A percentile compares a stretch with the other conserved stretches of the same genome.
phyloP scores from a whole-genome alignment of 257 asterid genomes.

The Nicotiana attenuata region DNA sequence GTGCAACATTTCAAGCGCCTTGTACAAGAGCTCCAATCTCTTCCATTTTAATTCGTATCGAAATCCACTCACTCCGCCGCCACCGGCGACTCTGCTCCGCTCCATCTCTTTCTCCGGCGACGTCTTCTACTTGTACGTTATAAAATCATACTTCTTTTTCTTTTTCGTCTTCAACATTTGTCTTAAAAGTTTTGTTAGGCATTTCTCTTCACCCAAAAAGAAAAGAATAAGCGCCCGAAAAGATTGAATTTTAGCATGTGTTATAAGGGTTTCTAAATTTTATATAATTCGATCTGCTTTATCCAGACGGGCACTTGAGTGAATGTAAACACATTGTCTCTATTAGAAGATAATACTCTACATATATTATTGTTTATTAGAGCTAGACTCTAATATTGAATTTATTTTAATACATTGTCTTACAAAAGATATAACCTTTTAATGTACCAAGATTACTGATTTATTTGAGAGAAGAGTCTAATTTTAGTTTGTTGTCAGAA shows the following conservation, averaged over 20 bases:
- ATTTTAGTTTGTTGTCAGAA: conserved; percentile 2
- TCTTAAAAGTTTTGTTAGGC: too few relatives aligned
- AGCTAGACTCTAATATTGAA: neutral
- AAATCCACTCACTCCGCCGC: neutral
- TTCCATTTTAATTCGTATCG: too few relatives aligned
- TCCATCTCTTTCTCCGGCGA: neutral
- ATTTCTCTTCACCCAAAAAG: too few relatives aligned
- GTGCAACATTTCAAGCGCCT: too few relatives aligned
- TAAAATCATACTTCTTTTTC: too few relatives aligned
- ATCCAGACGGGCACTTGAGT: neutral
- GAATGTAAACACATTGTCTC: neutral
- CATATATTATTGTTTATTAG: neutral
- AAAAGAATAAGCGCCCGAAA: too few relatives aligned
- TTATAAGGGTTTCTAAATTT: too few relatives aligned
- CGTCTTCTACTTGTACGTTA: neutral
- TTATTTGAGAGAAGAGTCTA: neutral
- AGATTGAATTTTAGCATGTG: too few relatives aligned
- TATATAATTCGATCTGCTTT: too few relatives aligned
- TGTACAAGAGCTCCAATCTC: too few relatives aligned
- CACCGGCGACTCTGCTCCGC: neutral
- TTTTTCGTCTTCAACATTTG: too few relatives aligned
- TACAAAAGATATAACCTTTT: neutral
- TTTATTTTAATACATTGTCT: neutral
- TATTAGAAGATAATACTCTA: neutral
- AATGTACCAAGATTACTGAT: neutral